Conservation (phyloP, 2,329 filamentous ascomycete species). For the Beauveria caledonica region DNA sequence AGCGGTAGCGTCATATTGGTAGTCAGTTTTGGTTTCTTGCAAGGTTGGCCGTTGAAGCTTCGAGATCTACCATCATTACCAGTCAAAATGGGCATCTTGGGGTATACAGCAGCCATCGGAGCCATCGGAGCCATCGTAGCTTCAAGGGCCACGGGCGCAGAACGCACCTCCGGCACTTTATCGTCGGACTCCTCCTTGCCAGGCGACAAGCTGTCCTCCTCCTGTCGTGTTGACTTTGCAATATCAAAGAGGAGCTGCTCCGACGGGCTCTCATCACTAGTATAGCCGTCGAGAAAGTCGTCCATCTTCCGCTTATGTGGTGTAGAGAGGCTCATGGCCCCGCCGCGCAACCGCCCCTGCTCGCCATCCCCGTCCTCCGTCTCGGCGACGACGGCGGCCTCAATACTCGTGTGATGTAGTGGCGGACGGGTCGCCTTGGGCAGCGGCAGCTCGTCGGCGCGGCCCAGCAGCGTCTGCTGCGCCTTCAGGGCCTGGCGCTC, state of each 20-base stretch:
- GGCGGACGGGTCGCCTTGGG: not conserved
- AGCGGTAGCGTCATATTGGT: not conserved
- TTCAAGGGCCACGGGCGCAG: not conserved
- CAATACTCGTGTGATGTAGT: constrained; percentile 17
- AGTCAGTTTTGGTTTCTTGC: not conserved
- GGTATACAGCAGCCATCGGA: not conserved
- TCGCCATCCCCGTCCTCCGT: constrained; percentile 17
- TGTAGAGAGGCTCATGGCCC: constrained; percentile 28
- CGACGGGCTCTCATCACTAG: constrained; percentile 17
- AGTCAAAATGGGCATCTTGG: not conserved
- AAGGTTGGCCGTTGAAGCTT: not conserved
- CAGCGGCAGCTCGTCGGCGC: not conserved
- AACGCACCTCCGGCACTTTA: no score
- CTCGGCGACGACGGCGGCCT: constrained; percentile 23
- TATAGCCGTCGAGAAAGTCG: constrained; percentile 13
- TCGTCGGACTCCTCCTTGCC: not conserved
- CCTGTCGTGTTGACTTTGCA: not conserved
- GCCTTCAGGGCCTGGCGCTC: constrained; percentile 16
- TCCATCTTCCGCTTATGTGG: constrained; percentile 25
- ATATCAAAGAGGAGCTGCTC: constrained; percentile 18
- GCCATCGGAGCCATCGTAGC: not conserved
- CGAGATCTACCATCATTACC: not conserved
- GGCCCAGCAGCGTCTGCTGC: not conserved
- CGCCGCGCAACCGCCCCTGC: constrained; percentile 20
- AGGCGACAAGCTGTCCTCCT: not conserved